phyloP scores from a whole-genome alignment of 208 protist species.

The Tritrichomonas foetus region DNA sequence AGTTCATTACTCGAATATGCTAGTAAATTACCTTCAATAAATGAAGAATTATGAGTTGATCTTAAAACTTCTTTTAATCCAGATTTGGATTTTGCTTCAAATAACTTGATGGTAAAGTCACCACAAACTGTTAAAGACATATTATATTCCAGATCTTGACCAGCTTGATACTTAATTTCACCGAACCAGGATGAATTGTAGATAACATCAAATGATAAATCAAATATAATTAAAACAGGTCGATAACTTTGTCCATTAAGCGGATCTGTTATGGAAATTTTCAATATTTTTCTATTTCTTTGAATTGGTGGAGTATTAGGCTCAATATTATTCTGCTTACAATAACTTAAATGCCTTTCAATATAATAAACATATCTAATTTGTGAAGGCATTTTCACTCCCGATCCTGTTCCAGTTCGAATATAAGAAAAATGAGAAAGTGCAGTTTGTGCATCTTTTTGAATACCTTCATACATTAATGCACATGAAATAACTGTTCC shows the following conservation, averaged over 20 bases:
- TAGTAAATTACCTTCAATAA: neutral
- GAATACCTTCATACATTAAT: slow-evolving; percentile 61
- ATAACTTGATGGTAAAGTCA: neutral
- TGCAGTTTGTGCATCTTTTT: slow-evolving; percentile 45
- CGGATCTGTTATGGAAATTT: neutral
- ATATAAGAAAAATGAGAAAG: slow-evolving; percentile 68
- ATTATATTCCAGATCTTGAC: neutral
- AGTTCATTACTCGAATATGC: neutral
- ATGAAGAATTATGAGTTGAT: neutral
- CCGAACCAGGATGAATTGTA: neutral
- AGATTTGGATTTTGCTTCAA: neutral
- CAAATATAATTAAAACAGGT: neutral
- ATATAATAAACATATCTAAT: slow-evolving; percentile 53
- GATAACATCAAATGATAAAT: neutral
- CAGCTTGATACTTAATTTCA: neutral
- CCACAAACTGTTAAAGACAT: neutral
- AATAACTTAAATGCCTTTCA: neutral
- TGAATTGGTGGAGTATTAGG: neutral
- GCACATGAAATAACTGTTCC: slow-evolving; percentile 77
- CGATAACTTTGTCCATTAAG: neutral
- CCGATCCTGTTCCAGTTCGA: slow-evolving; percentile 69
- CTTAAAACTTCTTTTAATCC: neutral
- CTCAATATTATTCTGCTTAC: neutral
- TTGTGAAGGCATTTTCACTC: slow-evolving; percentile 76
- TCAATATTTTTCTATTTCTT: neutral